A percentile compares a stretch with the other conserved stretches of the same genome.
Evolutionary conservation across 106 monocot genomes (phyloP).

Genomic region (Gastrodia elata): DNA sequence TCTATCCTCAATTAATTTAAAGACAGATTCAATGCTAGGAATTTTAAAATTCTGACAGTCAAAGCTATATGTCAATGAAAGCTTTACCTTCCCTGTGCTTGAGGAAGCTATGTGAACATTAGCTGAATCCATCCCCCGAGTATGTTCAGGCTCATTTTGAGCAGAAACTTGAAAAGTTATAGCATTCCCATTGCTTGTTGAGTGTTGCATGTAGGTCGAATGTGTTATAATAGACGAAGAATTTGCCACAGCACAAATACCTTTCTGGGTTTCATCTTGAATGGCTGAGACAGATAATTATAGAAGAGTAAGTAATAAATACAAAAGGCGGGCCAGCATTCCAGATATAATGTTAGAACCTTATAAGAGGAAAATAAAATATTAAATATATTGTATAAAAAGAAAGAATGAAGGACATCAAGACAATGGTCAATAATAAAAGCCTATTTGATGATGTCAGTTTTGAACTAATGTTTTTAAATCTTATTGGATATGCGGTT

Average conservation of each 20-base stretch:
- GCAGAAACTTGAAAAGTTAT: not conserved
- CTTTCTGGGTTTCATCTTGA: slow-evolving; percentile 1
- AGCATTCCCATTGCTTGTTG: not conserved
- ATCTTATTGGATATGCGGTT: not conserved
- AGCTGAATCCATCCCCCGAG: slow-evolving; percentile 7
- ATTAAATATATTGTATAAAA: not conserved
- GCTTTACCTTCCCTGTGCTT: slow-evolving; percentile 32
- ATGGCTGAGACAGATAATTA: not conserved
- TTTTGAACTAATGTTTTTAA: not conserved
- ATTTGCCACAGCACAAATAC: not conserved
- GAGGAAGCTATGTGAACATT: slow-evolving; percentile 47
- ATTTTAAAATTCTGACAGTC: slow-evolving; percentile 14
- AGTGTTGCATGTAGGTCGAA: not conserved
- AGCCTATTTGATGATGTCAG: not conserved
- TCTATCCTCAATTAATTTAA: slow-evolving; percentile 33
- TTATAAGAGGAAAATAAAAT: not conserved
- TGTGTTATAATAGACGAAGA: not conserved
- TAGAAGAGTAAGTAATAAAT: not conserved
- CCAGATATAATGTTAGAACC: not conserved
- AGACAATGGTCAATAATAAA: not conserved
- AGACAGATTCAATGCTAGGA: slow-evolving; percentile 25
- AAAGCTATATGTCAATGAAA: slow-evolving; percentile 25
- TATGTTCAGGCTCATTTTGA: slow-evolving; percentile 12
- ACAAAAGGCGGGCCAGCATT: not conserved
- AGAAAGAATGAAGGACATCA: not conserved